Percentiles rank a stretch among this genome's conserved stretches.
Evolutionary conservation across 2,329 filamentous ascomycete species (phyloP).

Genomic region (Pezicula neosporulosa): DNA sequence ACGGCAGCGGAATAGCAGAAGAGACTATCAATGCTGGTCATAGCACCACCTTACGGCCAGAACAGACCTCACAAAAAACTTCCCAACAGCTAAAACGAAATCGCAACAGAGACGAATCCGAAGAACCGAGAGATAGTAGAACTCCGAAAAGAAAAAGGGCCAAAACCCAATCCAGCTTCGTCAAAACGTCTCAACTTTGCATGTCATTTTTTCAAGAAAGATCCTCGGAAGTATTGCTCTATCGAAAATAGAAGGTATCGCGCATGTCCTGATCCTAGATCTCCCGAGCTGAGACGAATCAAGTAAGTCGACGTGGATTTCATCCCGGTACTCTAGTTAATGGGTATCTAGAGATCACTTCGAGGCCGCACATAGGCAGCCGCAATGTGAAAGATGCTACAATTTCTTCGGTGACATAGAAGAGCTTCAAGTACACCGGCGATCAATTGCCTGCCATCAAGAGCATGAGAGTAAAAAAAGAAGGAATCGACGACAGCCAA

Average conservation of each 20-base stretch:
- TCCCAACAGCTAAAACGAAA: too few relatives aligned
- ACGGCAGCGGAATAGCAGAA: too few relatives aligned
- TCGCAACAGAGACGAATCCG: neutral
- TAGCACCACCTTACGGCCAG: too few relatives aligned
- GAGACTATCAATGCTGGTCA: too few relatives aligned
- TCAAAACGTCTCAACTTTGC: neutral
- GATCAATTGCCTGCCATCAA: neutral
- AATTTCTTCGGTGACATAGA: neutral
- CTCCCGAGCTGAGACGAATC: neutral
- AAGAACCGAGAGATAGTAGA: neutral
- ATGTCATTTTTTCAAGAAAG: neutral
- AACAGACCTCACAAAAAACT: too few relatives aligned
- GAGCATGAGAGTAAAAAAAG: neutral
- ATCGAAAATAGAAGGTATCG: neutral
- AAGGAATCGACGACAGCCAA: neutral
- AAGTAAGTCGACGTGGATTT: neutral
- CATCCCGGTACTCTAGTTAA: neutral
- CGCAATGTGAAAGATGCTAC: neutral
- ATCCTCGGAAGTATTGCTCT: neutral
- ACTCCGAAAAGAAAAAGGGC: neutral
- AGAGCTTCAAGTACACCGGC: neutral
- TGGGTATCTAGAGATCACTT: neutral
- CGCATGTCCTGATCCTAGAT: neutral
- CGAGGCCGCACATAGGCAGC: neutral
- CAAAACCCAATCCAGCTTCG: neutral